Base-by-base conservation (phyloP, 108 stramenopile species). In the Skeletonema potamos region DNA sequence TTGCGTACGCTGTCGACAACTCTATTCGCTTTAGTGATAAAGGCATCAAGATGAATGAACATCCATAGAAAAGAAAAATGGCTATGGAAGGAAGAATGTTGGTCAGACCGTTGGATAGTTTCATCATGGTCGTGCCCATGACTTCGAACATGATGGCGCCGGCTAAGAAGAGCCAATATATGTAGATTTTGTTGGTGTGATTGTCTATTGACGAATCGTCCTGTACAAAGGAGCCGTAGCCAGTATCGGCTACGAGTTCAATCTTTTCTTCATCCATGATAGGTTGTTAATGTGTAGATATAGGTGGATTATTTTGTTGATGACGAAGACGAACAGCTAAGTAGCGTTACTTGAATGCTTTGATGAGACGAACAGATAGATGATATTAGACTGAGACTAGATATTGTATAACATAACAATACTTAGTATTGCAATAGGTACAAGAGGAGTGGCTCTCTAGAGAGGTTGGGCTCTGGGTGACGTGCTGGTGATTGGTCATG, bases 91-190 rank as follows among this genome's bases (percentile, higher is more conserved):
- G 74, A n/a, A 60, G 27, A 18, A 70, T 9, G 39, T 67, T 12
- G 27, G 74, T 69, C 36, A 75, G 68, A 13, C 68, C 68, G 32
- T 66, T 58, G 39, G 68, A 69, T 8, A 67, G 27, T 44, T 75
- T 75, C 74, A 75, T 75, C 36, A 59, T 69, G 6, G 68, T 67
- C 11, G 74, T 75, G 15, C 74, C 74, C 20, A 65, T 65, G n/a
- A 67, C 44, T 67, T 72, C 71, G 17, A 54, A 24, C 13, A 72
- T 28, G n/a, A 72, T 72, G n/a, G 71, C 71, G 11, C 46, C 26
- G 3, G 30, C 18, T 18, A 72, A 57, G 71, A 67, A 27, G n/a
- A 72, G 29, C 71, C 71, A 72, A 30, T 29, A 57, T 28, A 66
- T 69, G 62, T 22, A 26, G 20, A 22, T 10, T 51, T 51, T 51